These are phyloP conservation scores for Thalassiosira hispida DNA, from an alignment of 352 stramenopile genomes.

Conservation along the genomic window DNA sequence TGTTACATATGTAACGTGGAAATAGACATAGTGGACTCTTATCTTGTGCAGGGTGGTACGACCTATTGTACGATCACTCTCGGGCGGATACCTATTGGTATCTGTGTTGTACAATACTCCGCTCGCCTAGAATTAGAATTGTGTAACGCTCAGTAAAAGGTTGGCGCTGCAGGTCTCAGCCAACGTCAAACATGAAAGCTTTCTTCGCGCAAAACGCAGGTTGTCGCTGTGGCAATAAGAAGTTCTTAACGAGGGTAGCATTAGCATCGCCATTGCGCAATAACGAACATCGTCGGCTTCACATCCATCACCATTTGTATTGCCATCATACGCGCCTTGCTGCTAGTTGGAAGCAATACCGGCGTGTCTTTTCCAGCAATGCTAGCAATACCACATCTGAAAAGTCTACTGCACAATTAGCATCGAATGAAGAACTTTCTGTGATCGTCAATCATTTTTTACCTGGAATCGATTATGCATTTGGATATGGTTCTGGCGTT, in stretches of 20 bases:
- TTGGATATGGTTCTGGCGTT: conserved; percentile 83
- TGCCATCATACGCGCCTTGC: not conserved
- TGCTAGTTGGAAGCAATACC: not conserved
- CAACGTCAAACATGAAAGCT: not conserved
- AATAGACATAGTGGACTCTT: too few species aligned
- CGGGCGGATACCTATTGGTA: too few species aligned
- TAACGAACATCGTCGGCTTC: conserved; percentile 7
- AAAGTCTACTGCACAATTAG: conserved; percentile 33
- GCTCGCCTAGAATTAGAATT: too few species aligned
- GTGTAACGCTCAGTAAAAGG: too few species aligned
- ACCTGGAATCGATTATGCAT: conserved; percentile 67
- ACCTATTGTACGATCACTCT: too few species aligned
- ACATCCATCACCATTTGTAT: not conserved
- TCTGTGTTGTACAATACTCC: too few species aligned
- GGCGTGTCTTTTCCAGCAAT: not conserved
- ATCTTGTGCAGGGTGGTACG: too few species aligned
- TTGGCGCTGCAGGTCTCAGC: too few species aligned
- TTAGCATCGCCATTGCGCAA: conserved; percentile 11
- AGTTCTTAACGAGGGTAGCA: not conserved
- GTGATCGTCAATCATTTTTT: conserved; percentile 63
- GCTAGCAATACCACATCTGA: not conserved
- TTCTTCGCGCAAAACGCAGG: not conserved
- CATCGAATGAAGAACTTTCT: conserved; percentile 55
- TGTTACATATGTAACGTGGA: too few species aligned
- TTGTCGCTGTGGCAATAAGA: conserved; percentile 1